A percentile compares a stretch with the other conserved stretches of the same genome.
phyloP scores from a whole-genome alignment of 2,329 filamentous ascomycete genomes.

The Fusarium domesticum region DNA sequence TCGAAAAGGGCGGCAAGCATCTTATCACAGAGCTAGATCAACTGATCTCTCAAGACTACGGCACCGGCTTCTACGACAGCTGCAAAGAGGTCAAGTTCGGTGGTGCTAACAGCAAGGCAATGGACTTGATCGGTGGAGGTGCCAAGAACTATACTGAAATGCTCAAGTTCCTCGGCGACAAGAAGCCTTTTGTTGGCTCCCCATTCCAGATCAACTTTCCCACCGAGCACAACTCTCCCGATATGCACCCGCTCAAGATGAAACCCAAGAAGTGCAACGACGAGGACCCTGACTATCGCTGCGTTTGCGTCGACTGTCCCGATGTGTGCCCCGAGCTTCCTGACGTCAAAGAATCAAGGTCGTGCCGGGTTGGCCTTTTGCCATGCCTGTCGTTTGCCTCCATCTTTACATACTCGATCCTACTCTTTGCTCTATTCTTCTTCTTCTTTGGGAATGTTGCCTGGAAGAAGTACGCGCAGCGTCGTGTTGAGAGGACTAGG shows the following conservation, averaged over 20 bases:
- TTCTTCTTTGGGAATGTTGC: slow-evolving; percentile 71
- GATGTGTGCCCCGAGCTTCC: slow-evolving; percentile 80
- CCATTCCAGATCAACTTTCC: slow-evolving; percentile 98
- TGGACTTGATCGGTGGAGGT: slow-evolving; percentile 93
- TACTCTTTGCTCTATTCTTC: slow-evolving; percentile 64
- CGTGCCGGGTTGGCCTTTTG: slow-evolving; percentile 81
- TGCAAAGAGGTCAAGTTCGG: slow-evolving; percentile 99
- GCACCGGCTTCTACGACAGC: slow-evolving; percentile 86
- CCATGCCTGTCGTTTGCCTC: slow-evolving; percentile 93
- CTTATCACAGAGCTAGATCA: slow-evolving; percentile 91
- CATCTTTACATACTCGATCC: slow-evolving; percentile 77
- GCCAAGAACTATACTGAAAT: slow-evolving; percentile 87
- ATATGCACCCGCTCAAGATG: slow-evolving; percentile 71
- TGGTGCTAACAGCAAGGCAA: slow-evolving; percentile 86
- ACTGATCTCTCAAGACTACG: slow-evolving; percentile 79
- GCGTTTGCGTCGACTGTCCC: slow-evolving; percentile 90
- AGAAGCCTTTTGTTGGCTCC: slow-evolving; percentile 78
- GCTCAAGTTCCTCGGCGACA: slow-evolving; percentile 87
- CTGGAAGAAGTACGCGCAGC: slow-evolving; percentile 69
- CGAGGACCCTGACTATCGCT: slow-evolving; percentile 78
- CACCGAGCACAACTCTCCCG: slow-evolving; percentile 55
- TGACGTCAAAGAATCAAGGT: slow-evolving; percentile 63
- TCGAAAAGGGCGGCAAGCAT: slow-evolving; percentile 54
- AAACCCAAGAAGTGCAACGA: slow-evolving; percentile 85
- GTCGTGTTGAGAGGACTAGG: slow-evolving; percentile 77